Percentiles rank a stretch among this genome's conserved stretches.
Evolutionary conservation across 768 basidiomycete genomes (phyloP).

Genomic region (Naganishia kalamii): DNA sequence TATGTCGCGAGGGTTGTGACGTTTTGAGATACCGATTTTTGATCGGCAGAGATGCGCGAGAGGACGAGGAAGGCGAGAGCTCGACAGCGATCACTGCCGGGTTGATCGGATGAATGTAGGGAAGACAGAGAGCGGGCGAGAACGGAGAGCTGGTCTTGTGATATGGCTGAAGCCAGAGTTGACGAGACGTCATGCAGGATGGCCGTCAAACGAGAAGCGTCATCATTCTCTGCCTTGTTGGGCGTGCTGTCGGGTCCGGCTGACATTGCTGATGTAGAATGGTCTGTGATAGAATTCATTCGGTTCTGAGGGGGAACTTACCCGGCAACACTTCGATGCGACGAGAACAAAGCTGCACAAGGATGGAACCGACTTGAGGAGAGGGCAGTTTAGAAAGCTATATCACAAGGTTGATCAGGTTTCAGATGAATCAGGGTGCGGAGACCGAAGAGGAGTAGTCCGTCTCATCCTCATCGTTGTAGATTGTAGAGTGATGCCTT

Average conservation of each 20-base stretch:
- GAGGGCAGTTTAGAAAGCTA: too few relatives aligned
- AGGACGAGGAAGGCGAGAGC: slow-evolving; percentile 14
- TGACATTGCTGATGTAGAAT: background rate
- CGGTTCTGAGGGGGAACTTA: background rate
- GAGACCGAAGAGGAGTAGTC: too few relatives aligned
- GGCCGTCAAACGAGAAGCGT: background rate
- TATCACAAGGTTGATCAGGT: too few relatives aligned
- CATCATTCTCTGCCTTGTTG: background rate
- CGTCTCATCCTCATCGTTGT: too few relatives aligned
- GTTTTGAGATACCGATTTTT: background rate
- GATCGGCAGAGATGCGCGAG: background rate
- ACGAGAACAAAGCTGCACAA: too few relatives aligned
- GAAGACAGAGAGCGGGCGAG: background rate
- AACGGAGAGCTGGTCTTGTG: background rate
- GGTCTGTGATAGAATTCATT: background rate
- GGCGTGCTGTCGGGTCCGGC: background rate
- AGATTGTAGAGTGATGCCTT: too few relatives aligned
- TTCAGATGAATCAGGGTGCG: too few relatives aligned
- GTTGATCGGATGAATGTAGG: background rate
- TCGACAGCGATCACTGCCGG: background rate
- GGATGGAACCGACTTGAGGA: too few relatives aligned
- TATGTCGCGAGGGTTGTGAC: background rate
- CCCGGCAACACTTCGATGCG: background rate
- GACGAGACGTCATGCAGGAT: slow-evolving; percentile 1
- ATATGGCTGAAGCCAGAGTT: background rate